Percentiles rank a stretch among this genome's conserved stretches.
These are phyloP conservation scores for Botryosphaeria agaves DNA, from an alignment of 2,329 filamentous ascomycete species.

Conservation along the genomic window DNA sequence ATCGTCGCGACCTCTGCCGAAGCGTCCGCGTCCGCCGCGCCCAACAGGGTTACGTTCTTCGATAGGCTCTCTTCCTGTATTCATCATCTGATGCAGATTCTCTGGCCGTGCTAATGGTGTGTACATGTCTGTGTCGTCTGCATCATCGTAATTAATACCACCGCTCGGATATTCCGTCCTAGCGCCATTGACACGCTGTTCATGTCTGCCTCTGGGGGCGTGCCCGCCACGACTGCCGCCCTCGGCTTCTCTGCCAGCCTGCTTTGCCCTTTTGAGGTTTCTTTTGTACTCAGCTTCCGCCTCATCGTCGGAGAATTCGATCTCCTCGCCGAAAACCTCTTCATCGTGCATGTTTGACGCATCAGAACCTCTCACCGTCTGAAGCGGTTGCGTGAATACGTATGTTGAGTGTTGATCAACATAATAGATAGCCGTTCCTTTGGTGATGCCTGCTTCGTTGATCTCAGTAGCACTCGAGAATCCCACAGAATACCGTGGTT, in stretches of 20 bases:
- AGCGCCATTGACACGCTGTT: constrained; percentile 1
- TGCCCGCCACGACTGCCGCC: background rate
- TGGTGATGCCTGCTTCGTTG: constrained; percentile 44
- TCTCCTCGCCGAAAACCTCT: constrained; percentile 68
- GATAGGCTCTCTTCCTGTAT: constrained; percentile 17
- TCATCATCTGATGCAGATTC: constrained; percentile 27
- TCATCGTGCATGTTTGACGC: constrained; percentile 93
- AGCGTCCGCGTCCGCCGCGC: constrained; percentile 15
- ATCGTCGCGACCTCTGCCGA: constrained; percentile 12
- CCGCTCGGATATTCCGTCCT: constrained; percentile 1
- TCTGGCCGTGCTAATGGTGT: constrained; percentile 28
- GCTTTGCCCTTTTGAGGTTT: constrained; percentile 15
- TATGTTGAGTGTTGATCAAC: constrained; percentile 61
- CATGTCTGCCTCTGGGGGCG: background rate
- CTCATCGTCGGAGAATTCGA: constrained; percentile 95
- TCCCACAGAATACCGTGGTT: constrained; percentile 70
- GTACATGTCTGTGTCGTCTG: constrained; percentile 28
- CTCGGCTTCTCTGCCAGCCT: constrained; percentile 8
- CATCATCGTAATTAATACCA: constrained; percentile 21
- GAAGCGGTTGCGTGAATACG: constrained; percentile 73
- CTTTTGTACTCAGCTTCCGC: constrained; percentile 46
- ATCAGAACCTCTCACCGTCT: constrained; percentile 70
- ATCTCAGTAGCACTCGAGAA: constrained; percentile 57
- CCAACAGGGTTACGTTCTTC: constrained; percentile 16
- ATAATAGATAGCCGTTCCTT: constrained; percentile 61